A percentile compares a stretch with the other conserved stretches of the same genome.
These are phyloP conservation scores for Neurospora tetrasperma DNA, from an alignment of 495 filamentous ascomycete species.

Conservation along the genomic window DNA sequence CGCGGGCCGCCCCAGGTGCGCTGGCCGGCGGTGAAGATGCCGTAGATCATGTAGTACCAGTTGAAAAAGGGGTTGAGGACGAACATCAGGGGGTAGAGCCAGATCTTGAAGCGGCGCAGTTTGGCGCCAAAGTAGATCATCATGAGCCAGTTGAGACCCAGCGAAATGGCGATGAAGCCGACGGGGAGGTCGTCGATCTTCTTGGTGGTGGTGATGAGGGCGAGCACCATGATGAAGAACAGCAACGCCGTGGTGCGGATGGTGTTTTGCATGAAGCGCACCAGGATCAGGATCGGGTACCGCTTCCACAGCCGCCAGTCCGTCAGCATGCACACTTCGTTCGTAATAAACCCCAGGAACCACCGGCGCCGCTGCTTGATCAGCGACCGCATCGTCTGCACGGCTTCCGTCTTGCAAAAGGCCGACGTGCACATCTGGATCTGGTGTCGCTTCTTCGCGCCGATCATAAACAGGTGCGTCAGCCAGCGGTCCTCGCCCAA, in stretches of 20 bases:
- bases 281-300: constrained; percentile 79
- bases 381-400: constrained; percentile 75
- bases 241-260: constrained; percentile 91
- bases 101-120: constrained; percentile 81
- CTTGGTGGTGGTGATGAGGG: constrained; percentile 76
- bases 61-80: constrained; percentile 94
- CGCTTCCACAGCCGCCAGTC: constrained; percentile 84
- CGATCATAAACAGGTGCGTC: constrained; percentile 98
- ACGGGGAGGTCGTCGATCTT: constrained; percentile 70
- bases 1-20: constrained; percentile 94
- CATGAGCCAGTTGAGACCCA: constrained; percentile 87
- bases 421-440: constrained; percentile 96
- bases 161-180: constrained; percentile 90
- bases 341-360: constrained; percentile 97
- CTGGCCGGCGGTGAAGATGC: constrained; percentile 84
- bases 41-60: constrained; percentile 92
- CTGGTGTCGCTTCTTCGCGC: constrained; percentile 82
- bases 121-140: constrained; percentile 94
- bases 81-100: constrained; percentile 95
- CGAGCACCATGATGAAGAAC: constrained; percentile 91
- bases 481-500: constrained; percentile 95
- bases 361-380: constrained; percentile 93
- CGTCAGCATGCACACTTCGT: constrained; percentile 97
- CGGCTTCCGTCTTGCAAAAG: constrained; percentile 97
- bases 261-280: constrained; percentile 93